Percentiles rank a stretch among this genome's conserved stretches.
These are phyloP conservation scores for Collybia sp. DNA, from an alignment of 768 basidiomycete genomes.

Conservation along the genomic window DNA sequence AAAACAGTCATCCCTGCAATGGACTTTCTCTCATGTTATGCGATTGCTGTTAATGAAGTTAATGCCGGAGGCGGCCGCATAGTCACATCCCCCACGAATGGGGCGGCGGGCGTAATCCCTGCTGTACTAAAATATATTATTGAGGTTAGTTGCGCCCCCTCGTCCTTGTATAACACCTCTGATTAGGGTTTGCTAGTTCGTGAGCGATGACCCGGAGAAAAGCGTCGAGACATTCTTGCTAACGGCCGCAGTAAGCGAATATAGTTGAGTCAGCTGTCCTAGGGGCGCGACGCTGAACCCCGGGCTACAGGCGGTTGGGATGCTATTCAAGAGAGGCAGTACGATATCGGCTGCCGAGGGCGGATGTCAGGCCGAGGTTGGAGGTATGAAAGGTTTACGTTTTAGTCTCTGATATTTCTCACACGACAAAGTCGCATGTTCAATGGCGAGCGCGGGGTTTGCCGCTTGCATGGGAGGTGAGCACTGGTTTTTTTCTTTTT, in stretches of 20 bases:
- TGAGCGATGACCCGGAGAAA: conserved; percentile 87
- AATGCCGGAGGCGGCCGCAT: conserved; percentile 92
- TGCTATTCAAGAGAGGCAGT: conserved; percentile 96
- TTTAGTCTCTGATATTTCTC: not conserved
- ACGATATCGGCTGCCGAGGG: conserved; percentile 97
- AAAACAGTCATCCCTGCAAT: conserved; percentile 88
- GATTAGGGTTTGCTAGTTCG: conserved; percentile 48
- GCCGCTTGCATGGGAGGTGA: conserved; percentile 90
- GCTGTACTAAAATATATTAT: conserved; percentile 86
- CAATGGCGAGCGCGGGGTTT: conserved; percentile 94
- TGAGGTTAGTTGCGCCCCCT: conserved; percentile 43
- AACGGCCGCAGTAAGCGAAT: conserved; percentile 68
- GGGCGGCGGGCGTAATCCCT: conserved; percentile 92
- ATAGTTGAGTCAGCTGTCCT: not conserved
- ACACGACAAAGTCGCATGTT: conserved; percentile 67
- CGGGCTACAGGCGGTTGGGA: conserved; percentile 68
- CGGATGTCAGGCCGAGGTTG: conserved; percentile 93
- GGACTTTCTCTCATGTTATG: conserved; percentile 92
- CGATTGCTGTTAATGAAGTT: conserved; percentile 93
- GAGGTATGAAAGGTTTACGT: conserved; percentile 43
- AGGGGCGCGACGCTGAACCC: conserved; percentile 7
- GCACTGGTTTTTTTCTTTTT: conserved; percentile 11
- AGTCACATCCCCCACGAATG: conserved; percentile 92
- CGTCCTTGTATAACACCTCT: conserved; percentile 1
- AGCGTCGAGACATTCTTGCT: conserved; percentile 86